Evolutionary conservation across 257 asterid species (phyloP), one percentile per base, ranked within the genome.

Genomic region (Agastache rugosa): DNA sequence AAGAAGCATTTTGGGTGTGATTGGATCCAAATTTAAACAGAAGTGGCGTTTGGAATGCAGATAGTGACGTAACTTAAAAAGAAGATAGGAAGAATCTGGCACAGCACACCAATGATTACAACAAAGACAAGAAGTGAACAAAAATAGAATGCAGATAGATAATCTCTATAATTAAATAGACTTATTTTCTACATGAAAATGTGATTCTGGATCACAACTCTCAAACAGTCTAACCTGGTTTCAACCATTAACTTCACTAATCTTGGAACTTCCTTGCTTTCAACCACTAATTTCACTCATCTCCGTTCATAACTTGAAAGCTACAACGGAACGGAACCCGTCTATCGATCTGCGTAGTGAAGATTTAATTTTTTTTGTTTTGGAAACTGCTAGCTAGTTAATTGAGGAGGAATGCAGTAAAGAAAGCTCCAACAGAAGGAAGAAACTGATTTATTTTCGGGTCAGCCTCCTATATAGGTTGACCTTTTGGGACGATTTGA

Each of bases 401-500:
- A 11, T 53, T 0, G 39, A 71, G 50, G 59, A 67, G 75, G 55
- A 45, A 67, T 60, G 48, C 65, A 47, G 66, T 35, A 70, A n/a
- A 62, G 23, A 61, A 61, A 77, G 63, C 45, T 73, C 55, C 76
- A 73, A 66, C 44, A 75, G 48, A 60, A 50, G 64, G 66, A 50
- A 11, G 71, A 62, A 17, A 31, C 8, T 6, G 27, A 8, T 5
- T 65, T 47, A 34, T 37, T 65, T 44, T 67, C 11, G 22, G 3
- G 23, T 34, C 77, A 55, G 67, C 74, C 51, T 48, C 82, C 82
- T 77, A 93, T 81, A 92, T 92, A 23, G 97, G 93, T 76, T 82
- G 89, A 60, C 91, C 96, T 83, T 87, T 86, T 0, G 97, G 98
- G 65, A 90, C 84, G 27, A 90, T 82, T 77, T 75, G 97, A 79